Evolutionary conservation across 805 yeast genomes (phyloP).

Genomic region (Kockiozyma suomiensis): DNA sequence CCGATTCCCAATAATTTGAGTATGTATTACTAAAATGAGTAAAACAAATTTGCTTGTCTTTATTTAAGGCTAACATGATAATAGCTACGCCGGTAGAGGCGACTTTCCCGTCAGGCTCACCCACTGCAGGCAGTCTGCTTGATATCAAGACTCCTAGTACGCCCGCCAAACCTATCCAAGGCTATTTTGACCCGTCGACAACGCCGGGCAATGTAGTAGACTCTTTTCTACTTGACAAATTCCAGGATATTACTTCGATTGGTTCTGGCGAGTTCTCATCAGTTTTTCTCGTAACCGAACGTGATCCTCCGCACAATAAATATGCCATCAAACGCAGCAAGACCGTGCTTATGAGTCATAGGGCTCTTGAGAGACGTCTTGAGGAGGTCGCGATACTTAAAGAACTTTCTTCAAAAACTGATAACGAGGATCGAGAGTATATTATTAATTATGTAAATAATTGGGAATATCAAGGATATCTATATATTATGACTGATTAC

Average conservation of each 20-base stretch:
- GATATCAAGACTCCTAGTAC: conserved; percentile 34
- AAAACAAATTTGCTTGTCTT: too few species aligned
- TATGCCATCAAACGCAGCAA: conserved; percentile 90
- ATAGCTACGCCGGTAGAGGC: conserved; percentile 16
- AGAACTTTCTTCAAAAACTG: conserved; percentile 38
- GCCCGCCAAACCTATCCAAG: conserved; percentile 34
- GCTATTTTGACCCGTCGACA: conserved; percentile 30
- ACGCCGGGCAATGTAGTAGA: conserved; percentile 38
- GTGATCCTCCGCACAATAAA: conserved; percentile 46
- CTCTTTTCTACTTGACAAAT: conserved; percentile 49
- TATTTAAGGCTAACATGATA: not conserved
- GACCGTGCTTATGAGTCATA: conserved; percentile 60
- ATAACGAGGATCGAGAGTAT: conserved; percentile 71
- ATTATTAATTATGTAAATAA: conserved; percentile 77
- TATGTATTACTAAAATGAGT: too few species aligned
- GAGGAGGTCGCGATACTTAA: conserved; percentile 72
- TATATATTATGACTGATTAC: conserved; percentile 90
- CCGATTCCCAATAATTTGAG: not conserved
- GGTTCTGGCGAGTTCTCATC: conserved; percentile 90
- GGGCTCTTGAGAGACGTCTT: conserved; percentile 61
- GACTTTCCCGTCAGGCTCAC: conserved; percentile 5
- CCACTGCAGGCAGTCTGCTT: conserved; percentile 14
- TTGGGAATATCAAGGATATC: conserved; percentile 74
- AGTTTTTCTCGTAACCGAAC: conserved; percentile 79
- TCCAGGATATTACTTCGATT: conserved; percentile 68